Evolutionary conservation across 768 basidiomycete genomes (phyloP).

Genomic region (Auriculariales sp.): DNA sequence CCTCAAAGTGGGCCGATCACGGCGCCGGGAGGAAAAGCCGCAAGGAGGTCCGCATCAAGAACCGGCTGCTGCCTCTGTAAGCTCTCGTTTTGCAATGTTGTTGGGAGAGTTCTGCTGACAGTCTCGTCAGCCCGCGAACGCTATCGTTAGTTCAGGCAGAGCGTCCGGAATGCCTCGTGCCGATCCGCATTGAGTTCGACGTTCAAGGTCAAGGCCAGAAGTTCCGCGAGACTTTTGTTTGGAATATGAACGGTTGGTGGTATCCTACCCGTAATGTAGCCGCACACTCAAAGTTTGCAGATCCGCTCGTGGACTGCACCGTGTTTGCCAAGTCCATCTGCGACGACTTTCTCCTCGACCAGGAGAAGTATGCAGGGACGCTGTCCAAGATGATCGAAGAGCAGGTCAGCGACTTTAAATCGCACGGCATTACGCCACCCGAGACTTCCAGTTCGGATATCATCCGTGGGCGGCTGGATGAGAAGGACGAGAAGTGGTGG

Average conservation of each 20-base stretch:
- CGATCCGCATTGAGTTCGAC: constrained; percentile 92
- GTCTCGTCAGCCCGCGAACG: constrained; percentile 40
- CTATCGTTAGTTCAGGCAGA: constrained; percentile 40
- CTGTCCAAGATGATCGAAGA: constrained; percentile 81
- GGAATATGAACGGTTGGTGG: constrained; percentile 84
- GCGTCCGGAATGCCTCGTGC: constrained; percentile 71
- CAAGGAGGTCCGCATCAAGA: too few species aligned
- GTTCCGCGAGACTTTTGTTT: constrained; percentile 92
- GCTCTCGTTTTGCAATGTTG: too few species aligned
- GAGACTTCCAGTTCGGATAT: background rate
- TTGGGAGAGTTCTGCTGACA: too few species aligned
- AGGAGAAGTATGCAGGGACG: constrained; percentile 32
- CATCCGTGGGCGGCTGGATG: constrained; percentile 30
- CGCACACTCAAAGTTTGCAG: constrained; percentile 22
- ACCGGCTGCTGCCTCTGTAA: too few species aligned
- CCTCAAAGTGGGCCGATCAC: background rate
- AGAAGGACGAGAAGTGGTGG: constrained; percentile 48
- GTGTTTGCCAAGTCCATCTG: constrained; percentile 79
- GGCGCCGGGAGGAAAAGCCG: too few species aligned
- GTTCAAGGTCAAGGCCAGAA: constrained; percentile 75
- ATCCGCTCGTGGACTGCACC: constrained; percentile 81
- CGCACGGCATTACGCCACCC: constrained; percentile 29
- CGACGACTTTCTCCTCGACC: constrained; percentile 75
- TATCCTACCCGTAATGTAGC: background rate
- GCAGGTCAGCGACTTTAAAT: constrained; percentile 68